Conservation (phyloP, 2,329 filamentous ascomycete genomes). For the Aspergillus calidoustus region DNA sequence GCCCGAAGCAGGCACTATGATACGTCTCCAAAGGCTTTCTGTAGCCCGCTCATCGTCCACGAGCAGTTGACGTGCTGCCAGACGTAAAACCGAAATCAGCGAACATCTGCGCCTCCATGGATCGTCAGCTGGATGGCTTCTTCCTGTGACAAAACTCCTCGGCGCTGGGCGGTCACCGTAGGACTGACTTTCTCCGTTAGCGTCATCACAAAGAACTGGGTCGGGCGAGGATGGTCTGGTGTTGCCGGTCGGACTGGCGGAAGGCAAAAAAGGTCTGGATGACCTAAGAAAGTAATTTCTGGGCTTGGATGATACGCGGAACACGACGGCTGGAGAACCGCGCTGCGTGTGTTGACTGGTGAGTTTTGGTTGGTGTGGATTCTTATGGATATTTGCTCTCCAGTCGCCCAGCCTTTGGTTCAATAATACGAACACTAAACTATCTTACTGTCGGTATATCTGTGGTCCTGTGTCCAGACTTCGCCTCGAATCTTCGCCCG, state of each 20-base stretch:
- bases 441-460: background rate
- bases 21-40: slow-evolving; percentile 2
- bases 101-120: slow-evolving; percentile 18
- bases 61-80: slow-evolving; percentile 7
- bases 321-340: slow-evolving; percentile 15
- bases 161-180: slow-evolving; percentile 1
- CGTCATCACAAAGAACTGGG: slow-evolving; percentile 8
- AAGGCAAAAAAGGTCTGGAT: slow-evolving; percentile 9
- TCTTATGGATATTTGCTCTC: background rate
- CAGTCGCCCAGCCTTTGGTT: slow-evolving; percentile 8
- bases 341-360: slow-evolving; percentile 6
- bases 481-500: background rate
- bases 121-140: slow-evolving; percentile 18
- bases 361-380: slow-evolving; percentile 14
- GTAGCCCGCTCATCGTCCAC: slow-evolving; percentile 8
- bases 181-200: slow-evolving; percentile 6
- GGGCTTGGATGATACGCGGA: slow-evolving; percentile 30
- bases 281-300: slow-evolving; percentile 11
- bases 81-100: slow-evolving; percentile 17
- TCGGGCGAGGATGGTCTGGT: background rate
- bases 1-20: slow-evolving; percentile 13
- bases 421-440: slow-evolving; percentile 4
- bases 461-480: background rate
- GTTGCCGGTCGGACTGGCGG: slow-evolving; percentile 1
- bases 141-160: slow-evolving; percentile 9